Percentiles rank a stretch among this genome's conserved stretches.
These are phyloP conservation scores for Holtermannia corniformis DNA, from an alignment of 768 basidiomycete species.

Conservation along the genomic window DNA sequence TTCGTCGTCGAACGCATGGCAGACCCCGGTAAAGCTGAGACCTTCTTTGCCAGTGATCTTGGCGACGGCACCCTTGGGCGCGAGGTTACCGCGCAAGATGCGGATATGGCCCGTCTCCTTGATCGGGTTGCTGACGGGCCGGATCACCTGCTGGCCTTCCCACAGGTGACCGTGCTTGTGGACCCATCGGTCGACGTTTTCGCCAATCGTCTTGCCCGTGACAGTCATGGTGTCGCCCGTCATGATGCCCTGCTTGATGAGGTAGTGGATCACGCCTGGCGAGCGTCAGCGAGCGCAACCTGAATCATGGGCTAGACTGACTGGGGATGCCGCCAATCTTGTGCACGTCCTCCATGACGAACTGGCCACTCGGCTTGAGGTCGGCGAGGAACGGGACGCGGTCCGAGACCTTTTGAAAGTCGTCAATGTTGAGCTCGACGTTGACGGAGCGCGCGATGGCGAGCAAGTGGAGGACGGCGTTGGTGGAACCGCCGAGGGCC, in stretches of 20 bases:
- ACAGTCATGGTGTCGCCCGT: constrained; percentile 85
- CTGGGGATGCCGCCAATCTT: constrained; percentile 94
- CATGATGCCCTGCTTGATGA: constrained; percentile 77
- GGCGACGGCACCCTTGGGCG: constrained; percentile 76
- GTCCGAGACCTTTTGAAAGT: constrained; percentile 90
- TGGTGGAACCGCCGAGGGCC: constrained; percentile 49
- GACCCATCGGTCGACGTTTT: constrained; percentile 79
- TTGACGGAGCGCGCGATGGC: constrained; percentile 46
- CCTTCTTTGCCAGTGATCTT: constrained; percentile 95
- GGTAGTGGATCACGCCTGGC: constrained; percentile 70
- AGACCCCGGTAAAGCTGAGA: constrained; percentile 73
- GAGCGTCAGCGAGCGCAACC: neutral
- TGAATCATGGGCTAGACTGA: constrained; percentile 43
- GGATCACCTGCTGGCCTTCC: constrained; percentile 76
- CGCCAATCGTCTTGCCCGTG: constrained; percentile 79
- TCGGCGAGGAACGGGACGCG: constrained; percentile 89
- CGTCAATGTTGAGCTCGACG: constrained; percentile 75
- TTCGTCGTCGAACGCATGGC: constrained; percentile 85
- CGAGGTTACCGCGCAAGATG: constrained; percentile 74
- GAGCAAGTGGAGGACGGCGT: constrained; percentile 35
- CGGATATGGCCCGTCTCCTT: constrained; percentile 75
- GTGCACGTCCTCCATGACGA: constrained; percentile 96
- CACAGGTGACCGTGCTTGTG: constrained; percentile 34
- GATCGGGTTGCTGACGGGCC: constrained; percentile 64
- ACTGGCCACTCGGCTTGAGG: constrained; percentile 93